Base-by-base conservation (phyloP, 176 grass and related monocot species). In the Rhynchospora pubera region DNA sequence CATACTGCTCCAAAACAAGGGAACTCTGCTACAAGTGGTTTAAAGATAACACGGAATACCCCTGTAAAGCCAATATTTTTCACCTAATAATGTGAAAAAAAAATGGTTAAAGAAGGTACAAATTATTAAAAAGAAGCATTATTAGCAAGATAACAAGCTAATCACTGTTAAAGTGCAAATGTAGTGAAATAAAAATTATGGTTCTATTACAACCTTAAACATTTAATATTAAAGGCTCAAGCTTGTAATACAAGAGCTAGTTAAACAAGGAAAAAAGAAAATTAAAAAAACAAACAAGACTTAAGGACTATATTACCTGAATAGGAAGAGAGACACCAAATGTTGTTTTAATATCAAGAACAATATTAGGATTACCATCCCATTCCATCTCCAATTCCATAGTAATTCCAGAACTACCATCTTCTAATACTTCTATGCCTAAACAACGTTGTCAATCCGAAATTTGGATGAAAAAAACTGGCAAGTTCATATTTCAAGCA, bases 281-380 rank as follows among this genome's bases (percentile, higher is more conserved):
- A 13, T 62, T 4, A 12, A 44, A 28, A n/a, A 76, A 76, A 32
- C n/a, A 19, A 74, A 23, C 23, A 13, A 58, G 18, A 50, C 5
- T n/a, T 7, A 48, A 74, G 69, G 22, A 81, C 22, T 47, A 15
- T 79, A 80, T 87, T 92, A 98, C 95, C 95, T 98, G 92, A 84
- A 94, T 88, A 82, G 96, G 92, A 91, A 98, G 96, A 84, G 90
- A 89, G 62, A 98, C 88, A 64, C 96, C 96, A 73, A 98, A 56
- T 79, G 81, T 90, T 83, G 96, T 98, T 79, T 88, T 85, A 77
- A 98, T 92, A 80, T 98, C 96, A 65, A 94, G 90, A 69, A 94
- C 79, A 75, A 98, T 94, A 68, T 85, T 98, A 59, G 96, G 96
- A 91, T 98, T 94, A 50, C 92, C 96, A 88, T 98, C 96, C 96